phyloP scores from a whole-genome alignment of 345 rosid genomes.

The Moringa oleifera region DNA sequence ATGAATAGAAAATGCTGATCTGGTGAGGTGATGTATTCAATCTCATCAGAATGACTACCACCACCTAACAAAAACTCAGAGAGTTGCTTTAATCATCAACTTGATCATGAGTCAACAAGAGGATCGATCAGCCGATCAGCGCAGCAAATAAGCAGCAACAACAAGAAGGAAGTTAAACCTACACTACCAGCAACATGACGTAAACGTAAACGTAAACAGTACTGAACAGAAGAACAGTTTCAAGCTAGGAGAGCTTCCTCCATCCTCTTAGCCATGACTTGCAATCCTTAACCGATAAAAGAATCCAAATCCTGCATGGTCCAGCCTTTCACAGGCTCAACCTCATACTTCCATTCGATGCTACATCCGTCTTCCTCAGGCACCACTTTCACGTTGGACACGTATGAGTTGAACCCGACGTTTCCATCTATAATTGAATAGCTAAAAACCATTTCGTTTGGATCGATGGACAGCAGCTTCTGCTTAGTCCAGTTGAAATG shows the following conservation, averaged over 20 bases:
- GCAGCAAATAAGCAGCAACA: too few species aligned
- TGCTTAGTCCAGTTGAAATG: conserved; percentile 45
- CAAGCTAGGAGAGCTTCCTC: conserved; percentile 26
- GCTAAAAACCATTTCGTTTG: conserved; percentile 16
- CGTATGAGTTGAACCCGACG: conserved; percentile 33
- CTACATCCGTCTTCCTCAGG: conserved; percentile 21
- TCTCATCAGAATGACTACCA: too few species aligned
- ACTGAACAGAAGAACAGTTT: too few species aligned
- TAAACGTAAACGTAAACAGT: too few species aligned
- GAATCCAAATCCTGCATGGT: conserved; percentile 29
- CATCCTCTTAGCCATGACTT: conserved; percentile 42
- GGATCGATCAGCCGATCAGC: too few species aligned
- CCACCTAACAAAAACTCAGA: too few species aligned
- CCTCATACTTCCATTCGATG: conserved; percentile 41
- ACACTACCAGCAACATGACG: too few species aligned
- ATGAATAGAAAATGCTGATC: too few species aligned
- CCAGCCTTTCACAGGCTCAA: conserved; percentile 38
- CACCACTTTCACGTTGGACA: conserved; percentile 26
- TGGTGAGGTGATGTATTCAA: too few species aligned
- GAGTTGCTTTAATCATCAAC: too few species aligned
- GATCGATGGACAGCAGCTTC: conserved; percentile 35
- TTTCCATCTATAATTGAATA: conserved; percentile 36
- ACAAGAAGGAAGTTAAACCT: too few species aligned
- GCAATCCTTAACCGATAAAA: conserved; percentile 29
- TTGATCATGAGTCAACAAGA: too few species aligned